phyloP scores from a whole-genome alignment of 768 basidiomycete genomes.

The Lentinus tigrinus region DNA sequence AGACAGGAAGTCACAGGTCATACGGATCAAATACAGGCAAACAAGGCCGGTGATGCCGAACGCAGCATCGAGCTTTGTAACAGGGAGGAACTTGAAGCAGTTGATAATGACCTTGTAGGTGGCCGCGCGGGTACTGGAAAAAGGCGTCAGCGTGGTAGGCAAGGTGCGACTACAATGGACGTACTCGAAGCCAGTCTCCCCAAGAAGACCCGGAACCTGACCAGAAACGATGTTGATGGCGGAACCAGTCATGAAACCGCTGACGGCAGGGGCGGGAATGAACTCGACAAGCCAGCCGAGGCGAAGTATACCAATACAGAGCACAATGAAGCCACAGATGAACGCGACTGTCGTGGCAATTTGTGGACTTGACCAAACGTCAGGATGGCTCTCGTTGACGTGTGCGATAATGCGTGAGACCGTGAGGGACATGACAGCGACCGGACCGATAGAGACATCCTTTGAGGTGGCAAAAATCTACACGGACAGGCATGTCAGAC shows the following conservation, averaged over 20 bases:
- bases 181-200: slow-evolving; percentile 80
- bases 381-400: slow-evolving; percentile 53
- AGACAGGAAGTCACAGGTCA: slow-evolving; percentile 46
- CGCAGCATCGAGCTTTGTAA: slow-evolving; percentile 78
- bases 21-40: slow-evolving; percentile 68
- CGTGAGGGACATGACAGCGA: slow-evolving; percentile 96
- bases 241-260: slow-evolving; percentile 97
- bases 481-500: not conserved
- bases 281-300: slow-evolving; percentile 96
- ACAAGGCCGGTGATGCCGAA: slow-evolving; percentile 81
- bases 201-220: slow-evolving; percentile 89
- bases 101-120: slow-evolving; percentile 91
- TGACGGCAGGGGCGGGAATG: slow-evolving; percentile 82
- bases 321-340: slow-evolving; percentile 87
- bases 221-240: slow-evolving; percentile 88
- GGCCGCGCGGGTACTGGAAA: slow-evolving; percentile 72
- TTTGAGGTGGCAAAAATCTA: slow-evolving; percentile 96
- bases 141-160: not conserved
- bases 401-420: slow-evolving; percentile 75
- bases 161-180: slow-evolving; percentile 27
- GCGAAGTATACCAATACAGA: slow-evolving; percentile 85
- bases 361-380: slow-evolving; percentile 60
- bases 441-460: slow-evolving; percentile 99
- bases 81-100: slow-evolving; percentile 78
- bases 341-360: slow-evolving; percentile 88